Conservation (phyloP, 2,329 filamentous ascomycete species). For the Neofusicoccum sp. region DNA sequence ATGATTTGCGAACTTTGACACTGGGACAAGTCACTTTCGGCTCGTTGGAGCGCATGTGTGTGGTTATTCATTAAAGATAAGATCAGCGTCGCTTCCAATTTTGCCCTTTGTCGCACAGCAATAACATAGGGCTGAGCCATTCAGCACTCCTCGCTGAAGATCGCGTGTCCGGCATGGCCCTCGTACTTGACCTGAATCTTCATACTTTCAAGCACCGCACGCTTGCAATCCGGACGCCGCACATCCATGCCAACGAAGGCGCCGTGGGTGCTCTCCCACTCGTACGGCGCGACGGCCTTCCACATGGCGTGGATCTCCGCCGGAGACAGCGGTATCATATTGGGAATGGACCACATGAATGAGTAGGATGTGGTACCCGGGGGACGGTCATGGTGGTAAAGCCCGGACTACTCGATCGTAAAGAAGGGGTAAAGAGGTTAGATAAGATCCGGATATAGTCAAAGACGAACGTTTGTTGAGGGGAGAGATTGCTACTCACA, state of each 20-base stretch:
- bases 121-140: too few relatives aligned
- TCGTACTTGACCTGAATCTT: slow-evolving; percentile 60
- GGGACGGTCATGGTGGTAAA: slow-evolving; percentile 25
- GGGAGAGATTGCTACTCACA: slow-evolving; percentile 29
- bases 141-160: slow-evolving; percentile 32
- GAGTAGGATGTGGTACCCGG: slow-evolving; percentile 48
- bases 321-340: slow-evolving; percentile 68
- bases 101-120: too few relatives aligned
- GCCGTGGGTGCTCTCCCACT: slow-evolving; percentile 67
- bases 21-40: too few relatives aligned
- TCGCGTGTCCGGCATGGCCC: slow-evolving; percentile 45
- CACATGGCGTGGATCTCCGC: slow-evolving; percentile 67
- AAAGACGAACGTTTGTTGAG: too few relatives aligned
- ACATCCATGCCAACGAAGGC: slow-evolving; percentile 66
- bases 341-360: slow-evolving; percentile 77
- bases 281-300: slow-evolving; percentile 59
- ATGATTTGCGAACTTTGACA: too few relatives aligned
- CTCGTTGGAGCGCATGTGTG: too few relatives aligned
- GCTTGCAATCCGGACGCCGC: slow-evolving; percentile 55
- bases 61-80: too few relatives aligned
- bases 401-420: slow-evolving; percentile 26
- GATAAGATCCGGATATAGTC: too few relatives aligned
- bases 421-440: neutral
- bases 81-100: too few relatives aligned
- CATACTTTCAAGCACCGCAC: slow-evolving; percentile 70